Evolutionary conservation across 495 filamentous ascomycete species (phyloP).

Genomic region (Cenococcum geophilum): DNA sequence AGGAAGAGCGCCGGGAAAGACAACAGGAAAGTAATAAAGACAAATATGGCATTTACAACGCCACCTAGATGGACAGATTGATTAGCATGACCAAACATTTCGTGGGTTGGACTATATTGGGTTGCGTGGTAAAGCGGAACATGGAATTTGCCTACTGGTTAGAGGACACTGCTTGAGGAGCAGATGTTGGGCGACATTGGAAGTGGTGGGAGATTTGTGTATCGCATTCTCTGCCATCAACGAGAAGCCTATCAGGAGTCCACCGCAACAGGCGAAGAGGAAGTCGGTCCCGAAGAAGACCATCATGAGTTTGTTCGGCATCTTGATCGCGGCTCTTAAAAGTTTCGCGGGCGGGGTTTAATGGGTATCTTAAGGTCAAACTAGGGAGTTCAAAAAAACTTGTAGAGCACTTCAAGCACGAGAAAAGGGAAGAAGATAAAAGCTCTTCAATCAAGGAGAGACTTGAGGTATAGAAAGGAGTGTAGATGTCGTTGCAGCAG

Average conservation of each 20-base stretch:
- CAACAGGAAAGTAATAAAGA: conserved; percentile 49
- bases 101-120: neutral
- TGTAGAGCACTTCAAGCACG: neutral
- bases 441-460: neutral
- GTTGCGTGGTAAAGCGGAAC: neutral
- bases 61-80: conserved; percentile 43
- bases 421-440: conserved; percentile 2
- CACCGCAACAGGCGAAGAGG: conserved; percentile 58
- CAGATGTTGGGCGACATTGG: conserved; percentile 56
- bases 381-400: neutral
- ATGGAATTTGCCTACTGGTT: conserved; percentile 43
- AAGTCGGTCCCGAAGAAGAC: conserved; percentile 42
- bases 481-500: conserved; percentile 13
- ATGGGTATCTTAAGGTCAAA: neutral
- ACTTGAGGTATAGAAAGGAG: conserved; percentile 16
- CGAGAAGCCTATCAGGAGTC: conserved; percentile 57
- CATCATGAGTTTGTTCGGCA: conserved; percentile 33
- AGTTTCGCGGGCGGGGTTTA: neutral
- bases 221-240: conserved; percentile 50
- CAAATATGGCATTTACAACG: conserved; percentile 59
- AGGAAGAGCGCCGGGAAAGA: conserved; percentile 39
- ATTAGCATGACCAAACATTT: conserved; percentile 9
- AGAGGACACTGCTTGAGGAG: conserved; percentile 57
- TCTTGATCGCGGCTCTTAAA: conserved; percentile 5
- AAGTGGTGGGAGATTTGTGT: conserved; percentile 43